These are phyloP conservation scores for Cordia subcordata DNA, from an alignment of 257 asterid genomes.

Conservation along the genomic window DNA sequence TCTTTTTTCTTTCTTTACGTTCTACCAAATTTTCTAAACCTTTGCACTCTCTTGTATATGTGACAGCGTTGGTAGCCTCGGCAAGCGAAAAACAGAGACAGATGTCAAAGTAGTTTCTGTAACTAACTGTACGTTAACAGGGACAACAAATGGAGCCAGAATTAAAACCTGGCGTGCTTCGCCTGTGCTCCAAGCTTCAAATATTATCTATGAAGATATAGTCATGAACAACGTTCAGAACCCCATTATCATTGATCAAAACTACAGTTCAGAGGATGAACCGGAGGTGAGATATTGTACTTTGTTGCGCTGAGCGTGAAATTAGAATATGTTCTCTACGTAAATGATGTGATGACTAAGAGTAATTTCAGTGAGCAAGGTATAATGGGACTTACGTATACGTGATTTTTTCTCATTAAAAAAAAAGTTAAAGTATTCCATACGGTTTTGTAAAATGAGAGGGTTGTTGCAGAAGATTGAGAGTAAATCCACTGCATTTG, in stretches of 20 bases:
- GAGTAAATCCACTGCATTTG: no score
- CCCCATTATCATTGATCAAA: constrained; percentile 75
- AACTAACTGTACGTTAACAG: constrained; percentile 47
- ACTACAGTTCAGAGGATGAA: constrained; percentile 39
- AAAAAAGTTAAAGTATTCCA: no score
- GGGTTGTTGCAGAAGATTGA: no score
- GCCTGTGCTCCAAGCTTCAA: constrained; percentile 30
- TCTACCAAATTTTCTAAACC: background rate
- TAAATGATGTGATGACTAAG: no score
- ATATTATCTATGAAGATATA: constrained; percentile 40
- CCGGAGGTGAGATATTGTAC: constrained; percentile 26
- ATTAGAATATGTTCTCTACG: no score
- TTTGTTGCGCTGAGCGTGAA: no score
- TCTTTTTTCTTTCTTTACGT: background rate
- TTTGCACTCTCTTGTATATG: background rate
- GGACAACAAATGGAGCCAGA: constrained; percentile 78
- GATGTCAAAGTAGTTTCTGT: constrained; percentile 34
- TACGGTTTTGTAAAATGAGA: no score
- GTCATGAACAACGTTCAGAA: constrained; percentile 40
- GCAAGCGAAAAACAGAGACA: constrained; percentile 42
- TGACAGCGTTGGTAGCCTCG: constrained; percentile 72
- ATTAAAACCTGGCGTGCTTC: constrained; percentile 51
- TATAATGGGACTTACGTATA: no score
- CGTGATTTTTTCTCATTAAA: no score
- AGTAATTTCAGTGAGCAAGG: no score